Base-by-base conservation (phyloP, 2,329 filamentous ascomycete genomes). In the Apiospora hydei region DNA sequence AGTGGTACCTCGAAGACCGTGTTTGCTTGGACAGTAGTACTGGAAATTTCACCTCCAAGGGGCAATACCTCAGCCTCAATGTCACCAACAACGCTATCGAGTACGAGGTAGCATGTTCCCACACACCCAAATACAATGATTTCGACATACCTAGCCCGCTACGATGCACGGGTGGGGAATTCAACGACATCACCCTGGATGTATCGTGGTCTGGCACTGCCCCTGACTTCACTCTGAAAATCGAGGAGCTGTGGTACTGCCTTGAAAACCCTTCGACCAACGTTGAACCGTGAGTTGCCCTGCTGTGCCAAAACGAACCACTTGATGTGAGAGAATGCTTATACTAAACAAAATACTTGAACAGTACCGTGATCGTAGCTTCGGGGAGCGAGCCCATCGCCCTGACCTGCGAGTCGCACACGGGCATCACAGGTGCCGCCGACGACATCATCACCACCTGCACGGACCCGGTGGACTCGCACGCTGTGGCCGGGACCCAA, bases 211-310 rank as follows among this genome's bases (percentile, higher is more conserved):
- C 57, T n/a, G 57, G 57, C 21, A 30, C 21, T n/a, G 57, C 57
- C 57, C 57, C 57, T 41, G 57, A 64, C 34, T 64, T 64, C n/a
- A 64, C 57, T n/a, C 34, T 64, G 57, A 64, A 64, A 30, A 64
- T 64, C 21, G 57, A 64, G 21, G 34, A 64, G 57, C 18, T 64
- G 21, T 64, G 57, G 57, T 64, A 64, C 34, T 64, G 57, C 21
- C 57, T 64, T 2, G 57, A 64, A 4, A 64, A 41, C 11, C 57
- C 57, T 10, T 21, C 30, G 13, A 41, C 57, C 57, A 64, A 64
- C 34, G 18, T 7, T 8, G 30, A 41, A 11, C 57, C 57, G 57
- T 64, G 6, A 64, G 57, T 41, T 41, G 4, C 57, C 13, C 34
- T 3, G 13, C 41, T 41, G 30, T 10, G 6, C 1, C 41, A n/a